These are phyloP conservation scores for Fomitopsis betulina DNA, from an alignment of 1,284 basidiomycete species.

Conservation along the genomic window DNA sequence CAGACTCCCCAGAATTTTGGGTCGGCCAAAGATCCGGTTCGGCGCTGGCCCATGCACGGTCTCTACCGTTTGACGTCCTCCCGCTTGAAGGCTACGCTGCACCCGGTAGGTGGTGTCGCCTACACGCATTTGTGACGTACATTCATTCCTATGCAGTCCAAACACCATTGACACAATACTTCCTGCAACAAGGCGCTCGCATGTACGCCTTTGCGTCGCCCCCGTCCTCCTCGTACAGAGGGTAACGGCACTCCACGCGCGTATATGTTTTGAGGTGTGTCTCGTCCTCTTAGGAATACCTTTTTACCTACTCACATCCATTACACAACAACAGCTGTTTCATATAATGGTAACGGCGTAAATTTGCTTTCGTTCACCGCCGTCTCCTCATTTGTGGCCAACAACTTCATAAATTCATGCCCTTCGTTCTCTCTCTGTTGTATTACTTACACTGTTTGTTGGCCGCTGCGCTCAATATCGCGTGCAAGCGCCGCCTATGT, in stretches of 20 bases:
- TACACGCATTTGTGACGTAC: conserved; percentile 8
- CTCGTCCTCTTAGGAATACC: no score
- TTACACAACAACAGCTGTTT: no score
- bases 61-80: conserved; percentile 74
- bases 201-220: conserved; percentile 53
- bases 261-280: no score
- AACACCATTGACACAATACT: conserved; percentile 61
- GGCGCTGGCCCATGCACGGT: conserved; percentile 63
- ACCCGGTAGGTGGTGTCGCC: conserved; percentile 45
- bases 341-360: neutral
- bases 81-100: conserved; percentile 71
- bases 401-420: no score
- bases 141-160: conserved; percentile 33
- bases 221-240: conserved; percentile 9
- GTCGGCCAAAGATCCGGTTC: conserved; percentile 47
- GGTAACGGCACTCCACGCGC: neutral
- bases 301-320: no score
- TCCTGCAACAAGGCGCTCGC: conserved; percentile 74
- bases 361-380: neutral
- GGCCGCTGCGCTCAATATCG: no score
- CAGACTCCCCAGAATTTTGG: conserved; percentile 46
- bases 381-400: neutral
- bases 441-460: no score
- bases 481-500: no score
- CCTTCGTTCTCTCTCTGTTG: no score